Conservation (phyloP, 768 basidiomycete genomes). For the Epithele typhae region DNA sequence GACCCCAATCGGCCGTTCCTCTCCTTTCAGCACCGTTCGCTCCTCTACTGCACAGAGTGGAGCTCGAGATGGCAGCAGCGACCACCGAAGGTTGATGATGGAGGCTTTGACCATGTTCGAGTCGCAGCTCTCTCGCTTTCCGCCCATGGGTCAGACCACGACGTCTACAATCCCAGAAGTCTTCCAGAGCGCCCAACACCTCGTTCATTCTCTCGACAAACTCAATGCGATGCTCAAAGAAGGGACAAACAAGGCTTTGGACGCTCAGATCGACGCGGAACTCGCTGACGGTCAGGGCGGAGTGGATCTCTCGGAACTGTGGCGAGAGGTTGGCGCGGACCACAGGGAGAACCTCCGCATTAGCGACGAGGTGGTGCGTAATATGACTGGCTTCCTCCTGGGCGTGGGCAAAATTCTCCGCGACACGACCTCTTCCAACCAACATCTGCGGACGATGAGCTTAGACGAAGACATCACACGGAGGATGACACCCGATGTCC, state of each 20-base stretch:
- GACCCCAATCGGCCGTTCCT: constrained; percentile 10
- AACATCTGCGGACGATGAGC: constrained; percentile 49
- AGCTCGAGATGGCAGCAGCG: constrained; percentile 26
- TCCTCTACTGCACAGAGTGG: constrained; percentile 11
- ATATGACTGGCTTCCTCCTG: constrained; percentile 71
- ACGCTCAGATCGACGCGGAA: constrained; percentile 73
- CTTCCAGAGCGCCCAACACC: constrained; percentile 53
- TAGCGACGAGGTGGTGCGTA: constrained; percentile 76
- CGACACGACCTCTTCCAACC: constrained; percentile 40
- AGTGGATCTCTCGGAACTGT: constrained; percentile 49
- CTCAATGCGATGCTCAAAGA: constrained; percentile 58
- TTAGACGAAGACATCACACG: constrained; percentile 45
- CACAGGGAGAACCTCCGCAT: constrained; percentile 66
- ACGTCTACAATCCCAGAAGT: constrained; percentile 48
- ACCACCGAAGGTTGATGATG: constrained; percentile 67
- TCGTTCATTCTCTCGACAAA: constrained; percentile 63
- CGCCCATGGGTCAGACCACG: constrained; percentile 36
- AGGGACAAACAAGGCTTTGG: constrained; percentile 56
- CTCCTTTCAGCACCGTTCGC: constrained; percentile 12
- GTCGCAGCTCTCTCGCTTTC: constrained; percentile 53
- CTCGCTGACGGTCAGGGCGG: constrained; percentile 41
- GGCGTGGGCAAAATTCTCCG: constrained; percentile 67
- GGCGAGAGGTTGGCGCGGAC: constrained; percentile 67
- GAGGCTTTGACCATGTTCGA: constrained; percentile 72
- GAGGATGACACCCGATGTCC: constrained; percentile 31